Conservation (phyloP, 345 rosid genomes). For the Sisymbrium altissimum region DNA sequence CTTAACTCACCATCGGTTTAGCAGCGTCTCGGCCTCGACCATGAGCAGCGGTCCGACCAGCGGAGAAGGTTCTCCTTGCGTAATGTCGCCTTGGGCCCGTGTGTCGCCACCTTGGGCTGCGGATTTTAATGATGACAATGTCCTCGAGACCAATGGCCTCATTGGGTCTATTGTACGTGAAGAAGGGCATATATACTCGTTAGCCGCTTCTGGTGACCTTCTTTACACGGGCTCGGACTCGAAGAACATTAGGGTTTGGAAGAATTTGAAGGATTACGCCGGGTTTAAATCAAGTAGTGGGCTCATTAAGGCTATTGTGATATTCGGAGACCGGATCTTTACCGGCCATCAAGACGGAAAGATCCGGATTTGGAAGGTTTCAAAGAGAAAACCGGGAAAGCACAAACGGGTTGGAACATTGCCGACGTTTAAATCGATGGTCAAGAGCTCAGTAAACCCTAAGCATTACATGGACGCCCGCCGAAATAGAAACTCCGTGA, state of each 20-base stretch:
- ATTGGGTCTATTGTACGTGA: constrained; percentile 58
- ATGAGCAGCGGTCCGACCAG: constrained; percentile 36
- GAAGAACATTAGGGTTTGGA: constrained; percentile 75
- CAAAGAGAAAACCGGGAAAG: constrained; percentile 34
- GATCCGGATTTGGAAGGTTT: constrained; percentile 62
- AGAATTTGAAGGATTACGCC: constrained; percentile 47
- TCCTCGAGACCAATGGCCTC: constrained; percentile 40
- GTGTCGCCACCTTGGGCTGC: constrained; percentile 42
- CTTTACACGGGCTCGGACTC: constrained; percentile 71
- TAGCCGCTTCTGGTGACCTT: constrained; percentile 57
- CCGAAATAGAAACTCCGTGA: constrained; percentile 41
- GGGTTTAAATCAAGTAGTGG: constrained; percentile 69
- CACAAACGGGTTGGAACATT: constrained; percentile 51
- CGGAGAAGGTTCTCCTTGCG: constrained; percentile 58
- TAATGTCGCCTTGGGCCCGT: constrained; percentile 63
- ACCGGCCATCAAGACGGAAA: constrained; percentile 74
- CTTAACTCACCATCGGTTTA: constrained; percentile 30
- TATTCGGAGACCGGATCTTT: constrained; percentile 41
- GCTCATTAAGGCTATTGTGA: constrained; percentile 48
- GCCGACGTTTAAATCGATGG: constrained; percentile 48
- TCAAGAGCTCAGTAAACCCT: constrained; percentile 56
- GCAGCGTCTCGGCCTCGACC: constrained; percentile 40
- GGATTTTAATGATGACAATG: constrained; percentile 18
- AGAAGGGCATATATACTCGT: constrained; percentile 69
- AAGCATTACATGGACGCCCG: constrained; percentile 52